A percentile compares a stretch with the other conserved stretches of the same genome.
These are phyloP conservation scores for Cytidiella melzeri DNA, from an alignment of 768 basidiomycete species.

Conservation along the genomic window DNA sequence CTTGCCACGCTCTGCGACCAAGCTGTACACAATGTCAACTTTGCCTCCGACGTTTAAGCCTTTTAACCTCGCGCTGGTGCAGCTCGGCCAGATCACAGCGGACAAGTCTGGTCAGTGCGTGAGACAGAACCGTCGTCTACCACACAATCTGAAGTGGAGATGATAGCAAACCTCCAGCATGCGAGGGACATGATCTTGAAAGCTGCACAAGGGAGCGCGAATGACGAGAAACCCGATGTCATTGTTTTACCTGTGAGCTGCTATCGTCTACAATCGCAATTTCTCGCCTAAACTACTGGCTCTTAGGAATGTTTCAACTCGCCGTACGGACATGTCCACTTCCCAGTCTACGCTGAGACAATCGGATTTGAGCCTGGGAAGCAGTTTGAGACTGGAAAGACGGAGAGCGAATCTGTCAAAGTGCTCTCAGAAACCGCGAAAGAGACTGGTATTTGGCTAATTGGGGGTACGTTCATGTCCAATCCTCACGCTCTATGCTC, in stretches of 20 bases:
- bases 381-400: conserved; percentile 48
- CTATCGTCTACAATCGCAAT: background rate
- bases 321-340: conserved; percentile 74
- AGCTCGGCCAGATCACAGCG: conserved; percentile 69
- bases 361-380: conserved; percentile 58
- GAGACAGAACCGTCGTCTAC: background rate
- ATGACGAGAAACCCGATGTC: conserved; percentile 56
- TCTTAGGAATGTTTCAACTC: conserved; percentile 84
- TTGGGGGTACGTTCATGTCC: conserved; percentile 60
- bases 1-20: conserved; percentile 3
- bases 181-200: conserved; percentile 75
- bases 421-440: conserved; percentile 80
- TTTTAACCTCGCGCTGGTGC: conserved; percentile 85
- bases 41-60: conserved; percentile 45
- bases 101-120: conserved; percentile 47
- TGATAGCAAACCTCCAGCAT: conserved; percentile 64
- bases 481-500: background rate
- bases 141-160: background rate
- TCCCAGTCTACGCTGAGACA: conserved; percentile 78
- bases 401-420: conserved; percentile 69
- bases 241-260: conserved; percentile 76
- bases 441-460: conserved; percentile 77
- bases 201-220: conserved; percentile 42
- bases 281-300: background rate
- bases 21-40: conserved; percentile 8